phyloP scores from a whole-genome alignment of 2,329 filamentous ascomycete species.

The Alternaria hordeiaustralica region DNA sequence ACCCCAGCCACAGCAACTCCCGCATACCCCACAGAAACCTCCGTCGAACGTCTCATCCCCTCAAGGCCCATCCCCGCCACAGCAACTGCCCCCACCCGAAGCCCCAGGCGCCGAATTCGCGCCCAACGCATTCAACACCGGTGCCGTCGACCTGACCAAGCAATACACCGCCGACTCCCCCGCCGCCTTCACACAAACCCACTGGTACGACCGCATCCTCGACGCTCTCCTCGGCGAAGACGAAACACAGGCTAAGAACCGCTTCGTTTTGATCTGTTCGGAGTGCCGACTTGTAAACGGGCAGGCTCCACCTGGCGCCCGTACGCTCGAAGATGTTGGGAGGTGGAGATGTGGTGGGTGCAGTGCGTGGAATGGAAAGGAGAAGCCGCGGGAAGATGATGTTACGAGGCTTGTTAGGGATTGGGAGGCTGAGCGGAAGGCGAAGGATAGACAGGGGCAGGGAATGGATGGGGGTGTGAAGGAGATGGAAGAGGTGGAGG shows the following conservation, averaged over 20 bases:
- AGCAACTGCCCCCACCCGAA: slow-evolving; percentile 24
- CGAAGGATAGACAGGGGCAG: too few relatives aligned
- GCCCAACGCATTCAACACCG: slow-evolving; percentile 68
- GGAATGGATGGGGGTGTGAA: too few relatives aligned
- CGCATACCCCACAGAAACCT: slow-evolving; percentile 38
- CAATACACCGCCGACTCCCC: slow-evolving; percentile 47
- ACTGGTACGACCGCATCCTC: slow-evolving; percentile 95
- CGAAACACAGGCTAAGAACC: slow-evolving; percentile 89
- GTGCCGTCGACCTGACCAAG: slow-evolving; percentile 26
- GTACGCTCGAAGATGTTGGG: slow-evolving; percentile 77
- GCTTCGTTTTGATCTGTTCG: slow-evolving; percentile 83
- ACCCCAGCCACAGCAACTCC: slow-evolving; percentile 32
- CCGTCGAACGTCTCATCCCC: slow-evolving; percentile 23
- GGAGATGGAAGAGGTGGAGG: slow-evolving; percentile 27
- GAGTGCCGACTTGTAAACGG: slow-evolving; percentile 90
- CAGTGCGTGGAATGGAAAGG: slow-evolving; percentile 78
- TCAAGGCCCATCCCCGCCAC: slow-evolving; percentile 28
- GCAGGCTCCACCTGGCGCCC: slow-evolving; percentile 88
- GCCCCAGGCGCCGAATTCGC: slow-evolving; percentile 68
- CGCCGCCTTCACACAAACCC: slow-evolving; percentile 53
- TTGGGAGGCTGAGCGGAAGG: slow-evolving; percentile 61
- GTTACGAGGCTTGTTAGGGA: slow-evolving; percentile 51
- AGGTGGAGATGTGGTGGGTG: slow-evolving; percentile 91
- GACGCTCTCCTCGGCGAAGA: slow-evolving; percentile 94
- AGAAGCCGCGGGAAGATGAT: slow-evolving; percentile 77